Evolutionary conservation across 1,284 basidiomycete species (phyloP).

Genomic region (Ustilago xerochloae): DNA sequence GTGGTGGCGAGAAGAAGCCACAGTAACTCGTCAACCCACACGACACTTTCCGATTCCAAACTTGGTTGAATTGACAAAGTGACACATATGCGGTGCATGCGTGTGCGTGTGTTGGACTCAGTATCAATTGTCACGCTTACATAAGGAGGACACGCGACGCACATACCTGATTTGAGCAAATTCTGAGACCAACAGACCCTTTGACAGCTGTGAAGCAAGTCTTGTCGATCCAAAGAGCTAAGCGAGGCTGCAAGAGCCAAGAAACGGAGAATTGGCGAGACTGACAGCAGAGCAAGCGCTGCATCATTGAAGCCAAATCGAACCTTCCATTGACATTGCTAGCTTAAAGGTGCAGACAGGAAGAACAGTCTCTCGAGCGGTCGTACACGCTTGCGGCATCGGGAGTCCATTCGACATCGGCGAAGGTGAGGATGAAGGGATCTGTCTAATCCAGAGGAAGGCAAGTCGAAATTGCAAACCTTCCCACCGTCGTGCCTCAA

Average conservation of each 20-base stretch:
- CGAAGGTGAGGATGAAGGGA: too few species aligned
- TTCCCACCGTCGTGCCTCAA: too few species aligned
- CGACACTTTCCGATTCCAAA: too few species aligned
- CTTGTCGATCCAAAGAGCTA: slow-evolving; percentile 17
- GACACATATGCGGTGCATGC: slow-evolving; percentile 1
- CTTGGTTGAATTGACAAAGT: not conserved
- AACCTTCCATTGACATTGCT: not conserved
- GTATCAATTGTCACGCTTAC: slow-evolving; percentile 16
- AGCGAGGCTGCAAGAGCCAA: too few species aligned
- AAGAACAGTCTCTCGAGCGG: too few species aligned
- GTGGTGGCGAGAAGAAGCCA: not conserved
- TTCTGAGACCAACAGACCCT: slow-evolving; percentile 31
- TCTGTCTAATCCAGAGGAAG: too few species aligned
- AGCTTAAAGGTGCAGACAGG: too few species aligned
- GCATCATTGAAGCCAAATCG: not conserved
- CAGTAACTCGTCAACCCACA: too few species aligned
- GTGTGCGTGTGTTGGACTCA: slow-evolving; percentile 14
- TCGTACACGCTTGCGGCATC: too few species aligned
- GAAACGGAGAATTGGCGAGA: not conserved
- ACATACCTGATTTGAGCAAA: not conserved
- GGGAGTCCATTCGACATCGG: too few species aligned
- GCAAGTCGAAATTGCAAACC: too few species aligned
- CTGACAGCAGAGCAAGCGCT: slow-evolving; percentile 13
- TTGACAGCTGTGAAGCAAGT: slow-evolving; percentile 1
- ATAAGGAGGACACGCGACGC: not conserved